Evolutionary conservation across 2,329 filamentous ascomycete genomes (phyloP).

Genomic region (Penicillium sp.): DNA sequence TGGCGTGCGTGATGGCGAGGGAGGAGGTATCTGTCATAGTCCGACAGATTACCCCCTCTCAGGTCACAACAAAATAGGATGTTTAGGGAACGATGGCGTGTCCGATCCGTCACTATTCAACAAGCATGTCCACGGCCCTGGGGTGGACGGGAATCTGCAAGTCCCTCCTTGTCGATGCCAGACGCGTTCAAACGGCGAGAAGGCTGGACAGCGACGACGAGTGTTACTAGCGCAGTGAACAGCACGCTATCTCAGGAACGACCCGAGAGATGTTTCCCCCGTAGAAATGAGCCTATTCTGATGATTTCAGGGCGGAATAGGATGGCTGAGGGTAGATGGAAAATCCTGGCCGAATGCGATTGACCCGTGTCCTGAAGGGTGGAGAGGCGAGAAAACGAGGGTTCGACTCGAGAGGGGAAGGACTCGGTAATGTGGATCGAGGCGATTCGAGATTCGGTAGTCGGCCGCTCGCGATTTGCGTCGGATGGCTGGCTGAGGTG

Average conservation of each 20-base stretch:
- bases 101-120: constrained; percentile 21
- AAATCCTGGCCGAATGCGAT: constrained; percentile 19
- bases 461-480: constrained; percentile 8
- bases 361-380: constrained; percentile 18
- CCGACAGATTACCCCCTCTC: constrained; percentile 50
- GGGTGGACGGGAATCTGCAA: constrained; percentile 6
- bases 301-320: neutral
- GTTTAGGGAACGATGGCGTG: constrained; percentile 15
- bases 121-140: constrained; percentile 21
- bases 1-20: constrained; percentile 49
- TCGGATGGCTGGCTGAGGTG: constrained; percentile 7
- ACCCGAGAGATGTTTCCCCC: neutral
- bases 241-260: neutral
- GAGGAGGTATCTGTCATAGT: constrained; percentile 56
- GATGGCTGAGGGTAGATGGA: constrained; percentile 7
- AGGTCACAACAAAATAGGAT: constrained; percentile 30
- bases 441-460: constrained; percentile 15
- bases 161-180: constrained; percentile 8
- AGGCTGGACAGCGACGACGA: constrained; percentile 1
- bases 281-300: neutral
- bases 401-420: too few species aligned
- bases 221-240: neutral
- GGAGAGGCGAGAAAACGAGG: constrained; percentile 9
- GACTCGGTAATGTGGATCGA: neutral
- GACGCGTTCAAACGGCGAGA: constrained; percentile 16